Percentiles rank a stretch among this genome's conserved stretches.
phyloP scores from a whole-genome alignment of 2,329 filamentous ascomycete species.

The Dactylellina sp. region DNA sequence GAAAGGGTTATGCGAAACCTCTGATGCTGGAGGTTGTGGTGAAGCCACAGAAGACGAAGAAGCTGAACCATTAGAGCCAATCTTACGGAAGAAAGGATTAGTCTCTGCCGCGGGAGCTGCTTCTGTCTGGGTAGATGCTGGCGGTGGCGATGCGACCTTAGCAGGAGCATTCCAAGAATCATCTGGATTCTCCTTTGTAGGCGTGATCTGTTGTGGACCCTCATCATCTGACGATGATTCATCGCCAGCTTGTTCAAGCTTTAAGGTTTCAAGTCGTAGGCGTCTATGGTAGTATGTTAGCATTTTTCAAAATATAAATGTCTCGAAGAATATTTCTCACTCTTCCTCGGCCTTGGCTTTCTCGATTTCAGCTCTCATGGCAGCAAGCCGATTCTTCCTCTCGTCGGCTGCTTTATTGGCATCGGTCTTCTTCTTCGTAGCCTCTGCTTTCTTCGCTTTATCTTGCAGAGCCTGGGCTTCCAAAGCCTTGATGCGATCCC shows the following conservation, averaged over 20 bases:
- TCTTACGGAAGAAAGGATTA: constrained; percentile 90
- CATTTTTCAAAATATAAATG: constrained; percentile 1
- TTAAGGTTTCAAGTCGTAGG: constrained; percentile 80
- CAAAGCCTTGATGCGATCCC: constrained; percentile 84
- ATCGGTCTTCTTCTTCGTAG: constrained; percentile 91
- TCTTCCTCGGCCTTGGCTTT: constrained; percentile 81
- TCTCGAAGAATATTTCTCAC: constrained; percentile 14
- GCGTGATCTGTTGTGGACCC: constrained; percentile 73
- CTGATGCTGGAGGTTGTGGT: constrained; percentile 67
- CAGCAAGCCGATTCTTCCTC: constrained; percentile 84
- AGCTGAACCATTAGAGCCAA: constrained; percentile 66
- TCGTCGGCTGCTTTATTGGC: constrained; percentile 87
- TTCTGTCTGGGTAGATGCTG: constrained; percentile 57
- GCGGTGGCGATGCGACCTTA: constrained; percentile 57
- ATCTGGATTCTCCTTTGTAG: constrained; percentile 71
- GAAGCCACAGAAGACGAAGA: constrained; percentile 62
- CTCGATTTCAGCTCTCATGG: constrained; percentile 90
- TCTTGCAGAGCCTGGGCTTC: constrained; percentile 94
- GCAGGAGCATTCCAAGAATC: constrained; percentile 60
- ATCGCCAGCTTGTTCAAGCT: constrained; percentile 72
- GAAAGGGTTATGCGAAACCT: constrained; percentile 69
- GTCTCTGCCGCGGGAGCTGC: constrained; percentile 75
- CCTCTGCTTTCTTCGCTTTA: constrained; percentile 95
- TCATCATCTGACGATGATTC: constrained; percentile 86
- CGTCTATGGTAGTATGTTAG: constrained; percentile 57